Evolutionary conservation across 768 basidiomycete species (phyloP), one percentile per base, ranked within the genome.

Genomic region (Tylopilus vinaceipallidus): DNA sequence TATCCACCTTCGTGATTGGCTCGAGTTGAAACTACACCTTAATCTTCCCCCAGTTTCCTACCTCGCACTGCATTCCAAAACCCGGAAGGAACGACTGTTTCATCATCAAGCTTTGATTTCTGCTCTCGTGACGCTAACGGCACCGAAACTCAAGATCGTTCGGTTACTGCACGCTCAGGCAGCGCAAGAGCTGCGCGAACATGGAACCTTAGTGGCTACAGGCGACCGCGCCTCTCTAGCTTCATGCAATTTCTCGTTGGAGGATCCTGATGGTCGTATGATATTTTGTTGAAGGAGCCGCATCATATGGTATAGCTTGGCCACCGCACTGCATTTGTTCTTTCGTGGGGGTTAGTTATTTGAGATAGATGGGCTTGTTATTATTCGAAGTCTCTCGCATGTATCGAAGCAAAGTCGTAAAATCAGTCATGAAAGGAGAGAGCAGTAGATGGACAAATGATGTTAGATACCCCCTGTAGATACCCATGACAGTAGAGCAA

Each of bases 1-100:
- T 10, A 56, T 65, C 32, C 60, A 57, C 42, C 45, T 65, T 38
- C 60, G 50, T 23, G 53, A 60, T 23, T 67, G 64, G 64, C 30
- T 50, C 20, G 64, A 62, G 36, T 32, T 65, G 17, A 56, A 39
- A 23, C 36, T 44, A 26, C 32, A n/a, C 33, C 65, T 65, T 19
- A 20, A 46, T 22, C 53, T 65, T 9, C 64, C 65, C 12, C 56
- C 65, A 7, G 33, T 65, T 43, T 65, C 63, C n/a, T 54, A 37
- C 36, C 58, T 65, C 29, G 52, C 60, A 23, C 32, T 67, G 22
- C 43, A 65, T 37, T 54, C 56, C 35, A 67, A 62, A 35, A 36
- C 47, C 17, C 11, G 20, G 4, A 53, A 56, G 33, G 49, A 42
- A 22, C 52, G 50, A 33, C 17, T 45, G 39, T 50, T 53, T 40